Evolutionary conservation across 2,329 filamentous ascomycete species (phyloP), one percentile per base, ranked within the genome.

Genomic region (Xylaria sp.): DNA sequence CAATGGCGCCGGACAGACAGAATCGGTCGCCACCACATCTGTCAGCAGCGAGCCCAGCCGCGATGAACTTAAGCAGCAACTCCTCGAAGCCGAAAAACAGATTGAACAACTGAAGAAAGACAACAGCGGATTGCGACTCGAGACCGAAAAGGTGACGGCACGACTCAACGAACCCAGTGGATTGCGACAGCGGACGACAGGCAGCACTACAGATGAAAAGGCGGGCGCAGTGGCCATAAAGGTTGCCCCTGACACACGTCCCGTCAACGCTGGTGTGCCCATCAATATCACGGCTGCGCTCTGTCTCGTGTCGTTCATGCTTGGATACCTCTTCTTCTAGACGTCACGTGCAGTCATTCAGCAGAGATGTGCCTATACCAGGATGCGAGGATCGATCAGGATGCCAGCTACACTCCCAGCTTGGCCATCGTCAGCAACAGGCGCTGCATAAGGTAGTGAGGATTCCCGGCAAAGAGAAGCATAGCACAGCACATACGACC

Each of bases 301-400:
- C 49, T 97, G 92, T 73, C 79, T 99, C 69, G 69, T 96, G 65
- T 92, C 91, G 79, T 99, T 99, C 79, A 76, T 99, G 71, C 83
- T 97, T 68, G 94, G 92, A 58, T 99, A 97, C 77, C 85, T 97
- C 75, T 92, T 99, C 80, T 99, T 99, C 76, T 99, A 86, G 66
- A 62, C 49, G 61, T 57, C 46, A 57, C 57, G 35, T 51, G 34
- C 4, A 34, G 53, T 52, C 59, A 30, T 59, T 54, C 42, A 47
- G 50, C 30, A 49, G 46, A 59, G 13, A 55, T 39, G 11, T 37
- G 42, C 23, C 44, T 42, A 50, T 46, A 51, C 50, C 9, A 4
- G 50, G 52, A 57, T 10, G 59, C 39, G 42, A 18, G 8, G 16
- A 52, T 50, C 30, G 54, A 55, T 16, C 34, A 37, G 57, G 49